Conservation (phyloP, 306 rosid genomes). For the Medicago lupulina region DNA sequence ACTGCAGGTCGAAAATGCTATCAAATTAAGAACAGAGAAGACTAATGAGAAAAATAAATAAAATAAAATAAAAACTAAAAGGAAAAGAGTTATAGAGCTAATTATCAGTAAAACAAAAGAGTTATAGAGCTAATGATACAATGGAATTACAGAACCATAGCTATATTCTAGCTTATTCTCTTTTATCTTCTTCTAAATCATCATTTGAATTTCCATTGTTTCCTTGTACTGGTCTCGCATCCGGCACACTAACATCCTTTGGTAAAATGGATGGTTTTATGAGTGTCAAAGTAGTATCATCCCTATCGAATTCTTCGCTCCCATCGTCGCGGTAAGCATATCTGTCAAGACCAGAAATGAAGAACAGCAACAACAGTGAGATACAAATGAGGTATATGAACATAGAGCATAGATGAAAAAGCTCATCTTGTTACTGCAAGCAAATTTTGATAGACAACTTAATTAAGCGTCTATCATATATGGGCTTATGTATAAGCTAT, state of each 20-base stretch:
- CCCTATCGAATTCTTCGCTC: conserved; percentile 83
- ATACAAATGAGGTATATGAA: conserved; percentile 11
- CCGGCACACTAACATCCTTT: conserved; percentile 63
- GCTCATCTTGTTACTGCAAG: conserved; percentile 3
- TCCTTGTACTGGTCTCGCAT: conserved; percentile 54
- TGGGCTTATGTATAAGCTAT: neutral
- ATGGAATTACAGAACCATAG: conserved; percentile 37
- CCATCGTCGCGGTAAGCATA: conserved; percentile 77
- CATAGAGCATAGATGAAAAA: neutral
- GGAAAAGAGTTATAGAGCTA: conserved; percentile 30
- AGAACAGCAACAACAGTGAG: conserved; percentile 22
- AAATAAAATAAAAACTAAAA: conserved; percentile 19
- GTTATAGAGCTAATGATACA: conserved; percentile 42
- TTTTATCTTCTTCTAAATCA: conserved; percentile 89
- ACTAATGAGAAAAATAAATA: conserved; percentile 1
- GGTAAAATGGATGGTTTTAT: conserved; percentile 82
- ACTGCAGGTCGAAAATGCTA: conserved; percentile 26
- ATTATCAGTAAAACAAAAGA: conserved; percentile 13
- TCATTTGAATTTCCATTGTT: conserved; percentile 57
- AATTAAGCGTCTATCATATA: neutral
- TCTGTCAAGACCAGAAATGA: conserved; percentile 52
- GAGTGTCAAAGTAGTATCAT: conserved; percentile 74
- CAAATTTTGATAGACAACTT: neutral
- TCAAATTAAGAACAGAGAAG: conserved; percentile 21
- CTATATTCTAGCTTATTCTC: conserved; percentile 55